Percentiles rank a stretch among this genome's conserved stretches.
These are phyloP conservation scores for Arachis monticola DNA, from an alignment of 331 rosid species.

Conservation along the genomic window DNA sequence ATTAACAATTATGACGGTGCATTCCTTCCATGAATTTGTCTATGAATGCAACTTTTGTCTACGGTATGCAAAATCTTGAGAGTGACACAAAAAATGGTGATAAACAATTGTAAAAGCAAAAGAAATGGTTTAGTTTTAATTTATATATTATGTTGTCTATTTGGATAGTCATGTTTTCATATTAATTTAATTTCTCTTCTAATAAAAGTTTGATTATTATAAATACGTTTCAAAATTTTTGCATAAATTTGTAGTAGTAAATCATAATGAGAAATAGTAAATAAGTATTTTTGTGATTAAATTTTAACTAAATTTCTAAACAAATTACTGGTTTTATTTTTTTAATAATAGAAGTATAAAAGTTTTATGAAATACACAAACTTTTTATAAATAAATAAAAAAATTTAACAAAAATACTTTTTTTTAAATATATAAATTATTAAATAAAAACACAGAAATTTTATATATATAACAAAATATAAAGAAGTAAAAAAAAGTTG, in stretches of 20 bases:
- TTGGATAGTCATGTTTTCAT: background rate
- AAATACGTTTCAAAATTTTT: background rate
- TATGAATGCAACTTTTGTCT: background rate
- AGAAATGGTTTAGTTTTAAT: background rate
- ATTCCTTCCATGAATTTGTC: slow-evolving; percentile 12
- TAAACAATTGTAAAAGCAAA: no score
- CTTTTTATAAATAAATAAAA: no score
- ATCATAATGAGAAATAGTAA: background rate
- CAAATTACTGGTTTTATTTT: no score
- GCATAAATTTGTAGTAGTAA: background rate
- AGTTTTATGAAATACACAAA: no score
- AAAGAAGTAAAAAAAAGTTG: no score
- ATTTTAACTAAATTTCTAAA: no score
- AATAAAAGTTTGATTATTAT: background rate
- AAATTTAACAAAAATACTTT: no score
- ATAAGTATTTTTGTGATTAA: no score
- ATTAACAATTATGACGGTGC: background rate
- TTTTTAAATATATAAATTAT: no score
- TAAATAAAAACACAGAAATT: no score
- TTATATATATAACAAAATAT: no score
- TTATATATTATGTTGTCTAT: background rate
- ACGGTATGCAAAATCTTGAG: slow-evolving; percentile 12
- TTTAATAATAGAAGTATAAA: no score
- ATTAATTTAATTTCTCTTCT: background rate
- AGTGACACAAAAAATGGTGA: background rate